Evolutionary conservation across 495 filamentous ascomycete genomes (phyloP).

Genomic region (Geopyxis carbonaria): DNA sequence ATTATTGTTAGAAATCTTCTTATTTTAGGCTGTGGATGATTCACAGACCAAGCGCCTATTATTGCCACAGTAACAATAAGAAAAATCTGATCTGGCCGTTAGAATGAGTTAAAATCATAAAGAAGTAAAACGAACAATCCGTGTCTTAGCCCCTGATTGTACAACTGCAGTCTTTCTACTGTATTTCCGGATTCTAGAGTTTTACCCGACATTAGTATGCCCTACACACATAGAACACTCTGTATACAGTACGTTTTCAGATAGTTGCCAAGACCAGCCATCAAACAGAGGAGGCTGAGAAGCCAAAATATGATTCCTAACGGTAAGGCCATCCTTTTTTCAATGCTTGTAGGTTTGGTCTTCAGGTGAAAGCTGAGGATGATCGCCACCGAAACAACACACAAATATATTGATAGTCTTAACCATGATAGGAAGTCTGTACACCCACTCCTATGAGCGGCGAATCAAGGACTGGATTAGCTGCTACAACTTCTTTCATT

Average conservation of each 20-base stretch:
- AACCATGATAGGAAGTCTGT: conserved; percentile 80
- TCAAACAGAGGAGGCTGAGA: conserved; percentile 55
- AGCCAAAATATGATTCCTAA: conserved; percentile 81
- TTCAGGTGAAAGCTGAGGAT: conserved; percentile 85
- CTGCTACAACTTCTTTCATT: conserved; percentile 51
- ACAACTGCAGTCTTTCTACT: conserved; percentile 62
- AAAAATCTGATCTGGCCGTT: conserved; percentile 39
- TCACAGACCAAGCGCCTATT: conserved; percentile 46
- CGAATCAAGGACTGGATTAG: neutral
- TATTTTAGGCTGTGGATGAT: conserved; percentile 18
- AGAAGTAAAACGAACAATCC: conserved; percentile 39
- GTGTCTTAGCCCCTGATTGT: conserved; percentile 87
- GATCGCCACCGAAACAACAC: conserved; percentile 76
- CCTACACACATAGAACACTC: neutral
- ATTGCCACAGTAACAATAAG: conserved; percentile 62
- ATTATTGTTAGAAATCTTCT: neutral
- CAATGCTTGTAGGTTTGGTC: conserved; percentile 45
- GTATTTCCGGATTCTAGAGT: conserved; percentile 51
- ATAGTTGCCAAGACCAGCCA: conserved; percentile 70
- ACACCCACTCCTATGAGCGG: neutral
- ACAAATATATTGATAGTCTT: conserved; percentile 76
- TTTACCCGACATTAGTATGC: conserved; percentile 1
- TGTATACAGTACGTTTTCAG: conserved; percentile 36
- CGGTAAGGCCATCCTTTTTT: conserved; percentile 61
- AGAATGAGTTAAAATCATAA: neutral